Base-by-base conservation (phyloP, 1,284 basidiomycete species). In the Melampsora medusae region DNA sequence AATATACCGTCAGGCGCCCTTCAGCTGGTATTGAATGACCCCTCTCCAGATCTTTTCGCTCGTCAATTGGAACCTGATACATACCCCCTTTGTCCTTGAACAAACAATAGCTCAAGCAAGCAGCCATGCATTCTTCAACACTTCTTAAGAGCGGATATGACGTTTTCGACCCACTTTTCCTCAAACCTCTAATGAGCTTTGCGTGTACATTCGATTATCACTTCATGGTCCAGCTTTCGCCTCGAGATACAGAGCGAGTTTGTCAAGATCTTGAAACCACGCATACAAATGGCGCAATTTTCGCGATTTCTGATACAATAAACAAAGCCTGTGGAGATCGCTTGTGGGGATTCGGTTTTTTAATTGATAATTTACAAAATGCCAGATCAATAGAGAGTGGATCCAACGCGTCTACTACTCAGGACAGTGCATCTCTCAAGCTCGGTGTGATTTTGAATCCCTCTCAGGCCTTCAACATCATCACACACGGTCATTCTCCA, bases 401-500 rank as follows among this genome's bases (percentile, higher is more conserved):
- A 16, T 14, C 61, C n/a, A 31, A 17, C 22, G 25, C 35, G 22
- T 25, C 61, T 22, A 28, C 31, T 46, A 64, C 48, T 17, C 22
- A 33, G 16, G 35, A 10, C 42, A 16, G 33, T 42, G 14, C 69
- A 28, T 16, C 42, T 10, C 38, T 62, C 5, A 56, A 68, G 16
- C 84, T 97, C 49, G 94, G 94, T 2, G 82, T 97, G 14, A 83
- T 93, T 6, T 87, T 92, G 77, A 86, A 93, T 78, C 85, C 88
- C 0, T 85, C 87, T 2, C 84, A 91, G 77, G 91, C 92, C 1
- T 89, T 89, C 78, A 89, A 91, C 12, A 87, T 96, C 0, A 91
- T 97, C 22, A 93, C 96, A 80, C 90, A 92, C 79, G 94, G 94
- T 0, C 93, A 97, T 0, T 83, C 90, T 0, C 90, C 88, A 0